These are phyloP conservation scores for Yamadazyma ubonensis DNA, from an alignment of 805 yeast genomes.

Conservation along the genomic window DNA sequence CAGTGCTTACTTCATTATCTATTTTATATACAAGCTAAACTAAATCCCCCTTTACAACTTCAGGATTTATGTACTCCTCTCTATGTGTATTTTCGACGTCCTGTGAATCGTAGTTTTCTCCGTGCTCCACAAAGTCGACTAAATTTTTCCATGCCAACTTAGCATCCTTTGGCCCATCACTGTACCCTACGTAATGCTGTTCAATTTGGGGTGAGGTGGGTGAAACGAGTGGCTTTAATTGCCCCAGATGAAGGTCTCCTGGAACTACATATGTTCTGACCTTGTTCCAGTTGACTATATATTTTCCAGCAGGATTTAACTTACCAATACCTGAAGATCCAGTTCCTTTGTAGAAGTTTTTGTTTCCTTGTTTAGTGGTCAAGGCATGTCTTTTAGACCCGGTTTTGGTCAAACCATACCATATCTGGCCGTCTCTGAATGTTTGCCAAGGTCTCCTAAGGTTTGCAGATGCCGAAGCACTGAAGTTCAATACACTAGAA, in stretches of 20 bases:
- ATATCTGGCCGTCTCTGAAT: slow-evolving; percentile 75
- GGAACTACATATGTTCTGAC: slow-evolving; percentile 93
- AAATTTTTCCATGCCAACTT: slow-evolving; percentile 69
- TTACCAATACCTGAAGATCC: slow-evolving; percentile 91
- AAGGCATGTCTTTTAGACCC: slow-evolving; percentile 84
- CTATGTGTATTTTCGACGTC: slow-evolving; percentile 37
- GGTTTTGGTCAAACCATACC: slow-evolving; percentile 73
- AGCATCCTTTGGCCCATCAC: slow-evolving; percentile 71
- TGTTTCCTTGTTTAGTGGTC: slow-evolving; percentile 92
- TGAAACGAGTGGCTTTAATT: slow-evolving; percentile 74
- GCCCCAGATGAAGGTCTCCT: slow-evolving; percentile 31
- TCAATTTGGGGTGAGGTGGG: slow-evolving; percentile 67
- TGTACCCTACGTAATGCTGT: slow-evolving; percentile 68
- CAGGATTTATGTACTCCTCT: slow-evolving; percentile 38
- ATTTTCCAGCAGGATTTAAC: slow-evolving; percentile 70
- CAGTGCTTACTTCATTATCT: no score
- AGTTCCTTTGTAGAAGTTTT: slow-evolving; percentile 93
- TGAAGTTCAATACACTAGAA: slow-evolving; percentile 46
- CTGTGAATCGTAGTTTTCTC: slow-evolving; percentile 47
- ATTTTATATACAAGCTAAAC: slow-evolving; percentile 16
- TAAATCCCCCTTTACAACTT: slow-evolving; percentile 12
- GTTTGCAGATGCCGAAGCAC: slow-evolving; percentile 41
- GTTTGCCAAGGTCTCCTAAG: slow-evolving; percentile 89
- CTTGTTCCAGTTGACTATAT: slow-evolving; percentile 75
- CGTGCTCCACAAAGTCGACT: slow-evolving; percentile 73